phyloP scores from a whole-genome alignment of 495 filamentous ascomycete genomes.

The Staphylotrichum longicolle region DNA sequence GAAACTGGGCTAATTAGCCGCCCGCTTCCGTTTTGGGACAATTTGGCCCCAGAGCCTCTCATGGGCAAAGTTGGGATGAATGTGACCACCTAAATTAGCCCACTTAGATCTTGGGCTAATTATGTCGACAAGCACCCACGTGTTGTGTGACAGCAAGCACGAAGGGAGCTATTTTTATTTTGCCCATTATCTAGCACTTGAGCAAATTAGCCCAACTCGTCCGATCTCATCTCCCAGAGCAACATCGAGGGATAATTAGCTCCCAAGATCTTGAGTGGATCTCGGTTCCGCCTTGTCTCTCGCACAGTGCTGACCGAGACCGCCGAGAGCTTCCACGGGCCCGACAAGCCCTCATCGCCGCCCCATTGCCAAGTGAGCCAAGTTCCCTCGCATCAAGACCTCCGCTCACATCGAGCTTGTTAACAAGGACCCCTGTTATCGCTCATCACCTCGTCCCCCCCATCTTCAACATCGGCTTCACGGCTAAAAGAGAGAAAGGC shows the following conservation, averaged over 20 bases:
- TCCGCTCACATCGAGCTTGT: too few species aligned
- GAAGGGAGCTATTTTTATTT: slow-evolving; percentile 23
- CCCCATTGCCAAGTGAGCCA: slow-evolving; percentile 1
- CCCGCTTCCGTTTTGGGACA: slow-evolving; percentile 21
- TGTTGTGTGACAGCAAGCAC: slow-evolving; percentile 6
- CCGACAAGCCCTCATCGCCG: slow-evolving; percentile 5
- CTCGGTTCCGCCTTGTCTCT: slow-evolving; percentile 1
- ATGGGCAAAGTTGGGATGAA: slow-evolving; percentile 14
- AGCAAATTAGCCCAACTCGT: slow-evolving; percentile 25
- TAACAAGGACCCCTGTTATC: not conserved
- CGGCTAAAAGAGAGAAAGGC: slow-evolving; percentile 23
- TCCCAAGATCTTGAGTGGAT: slow-evolving; percentile 18
- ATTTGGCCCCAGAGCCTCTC: not conserved
- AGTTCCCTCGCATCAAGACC: too few species aligned
- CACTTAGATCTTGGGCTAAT: slow-evolving; percentile 29
- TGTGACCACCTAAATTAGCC: slow-evolving; percentile 27
- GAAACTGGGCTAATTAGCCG: slow-evolving; percentile 37
- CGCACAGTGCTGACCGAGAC: slow-evolving; percentile 21
- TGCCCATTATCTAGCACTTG: slow-evolving; percentile 12
- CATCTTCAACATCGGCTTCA: slow-evolving; percentile 11
- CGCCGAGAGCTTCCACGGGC: slow-evolving; percentile 19
- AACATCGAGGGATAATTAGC: not conserved
- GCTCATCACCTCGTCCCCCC: slow-evolving; percentile 1
- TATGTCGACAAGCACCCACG: slow-evolving; percentile 19
- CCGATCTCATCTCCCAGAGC: not conserved